Evolutionary conservation across 139 green algal species (phyloP).

Genomic region (Chlamydomonas eustigma): DNA sequence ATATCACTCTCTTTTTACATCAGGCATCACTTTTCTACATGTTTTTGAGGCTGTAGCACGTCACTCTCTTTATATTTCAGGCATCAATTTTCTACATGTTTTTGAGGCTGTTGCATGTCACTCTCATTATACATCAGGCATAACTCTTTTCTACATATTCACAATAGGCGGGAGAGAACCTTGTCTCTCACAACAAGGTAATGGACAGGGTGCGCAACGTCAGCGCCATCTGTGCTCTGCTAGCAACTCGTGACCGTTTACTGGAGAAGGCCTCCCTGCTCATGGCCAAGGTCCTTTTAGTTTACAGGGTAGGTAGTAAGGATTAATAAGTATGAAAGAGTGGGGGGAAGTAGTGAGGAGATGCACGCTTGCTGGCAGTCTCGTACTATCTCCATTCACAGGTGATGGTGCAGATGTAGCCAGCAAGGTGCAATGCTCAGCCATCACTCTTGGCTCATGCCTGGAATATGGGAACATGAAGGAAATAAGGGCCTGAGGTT

Average conservation of each 20-base stretch:
- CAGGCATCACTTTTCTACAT: too few relatives aligned
- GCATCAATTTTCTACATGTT: too few relatives aligned
- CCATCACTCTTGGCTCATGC: too few relatives aligned
- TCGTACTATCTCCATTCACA: neutral
- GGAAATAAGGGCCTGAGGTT: neutral
- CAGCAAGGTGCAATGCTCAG: too few relatives aligned
- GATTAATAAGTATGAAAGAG: neutral
- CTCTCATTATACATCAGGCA: too few relatives aligned
- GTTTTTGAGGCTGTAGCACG: too few relatives aligned
- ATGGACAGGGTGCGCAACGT: conserved; percentile 9
- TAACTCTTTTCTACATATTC: neutral
- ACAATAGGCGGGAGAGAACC: neutral
- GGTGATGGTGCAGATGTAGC: too few relatives aligned
- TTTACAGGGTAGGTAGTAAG: conserved; percentile 17
- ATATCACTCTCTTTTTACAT: too few relatives aligned
- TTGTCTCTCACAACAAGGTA: neutral
- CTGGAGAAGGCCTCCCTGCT: conserved; percentile 31
- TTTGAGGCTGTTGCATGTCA: too few relatives aligned
- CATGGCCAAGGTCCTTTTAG: conserved; percentile 17
- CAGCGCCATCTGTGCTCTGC: conserved; percentile 2
- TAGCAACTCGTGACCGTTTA: conserved; percentile 17
- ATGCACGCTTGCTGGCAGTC: neutral
- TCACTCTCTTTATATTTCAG: too few relatives aligned
- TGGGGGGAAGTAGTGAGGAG: neutral
- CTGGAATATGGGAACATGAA: neutral